These are phyloP conservation scores for Hansenula sp. DNA, from an alignment of 1,139 yeast genomes.

Conservation along the genomic window DNA sequence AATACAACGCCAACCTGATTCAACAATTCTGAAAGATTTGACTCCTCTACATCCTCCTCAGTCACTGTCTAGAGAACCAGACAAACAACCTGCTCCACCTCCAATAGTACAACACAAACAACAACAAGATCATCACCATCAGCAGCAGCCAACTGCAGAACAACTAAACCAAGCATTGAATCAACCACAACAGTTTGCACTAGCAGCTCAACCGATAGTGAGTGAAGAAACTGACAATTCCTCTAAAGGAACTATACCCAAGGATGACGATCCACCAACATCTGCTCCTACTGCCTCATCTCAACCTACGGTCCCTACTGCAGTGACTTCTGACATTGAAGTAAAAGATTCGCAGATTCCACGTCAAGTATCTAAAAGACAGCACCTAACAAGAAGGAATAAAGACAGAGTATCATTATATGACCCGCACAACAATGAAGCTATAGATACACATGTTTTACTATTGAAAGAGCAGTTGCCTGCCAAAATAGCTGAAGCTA, in stretches of 20 bases:
- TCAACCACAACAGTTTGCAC: not conserved
- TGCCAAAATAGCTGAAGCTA: constrained; percentile 45
- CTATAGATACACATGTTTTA: constrained; percentile 36
- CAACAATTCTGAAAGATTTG: not conserved
- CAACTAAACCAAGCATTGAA: too few relatives aligned
- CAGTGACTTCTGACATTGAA: not conserved
- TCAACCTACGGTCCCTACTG: not conserved
- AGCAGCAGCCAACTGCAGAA: too few relatives aligned
- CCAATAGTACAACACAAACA: not conserved
- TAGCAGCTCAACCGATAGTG: not conserved
- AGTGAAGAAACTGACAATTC: too few relatives aligned
- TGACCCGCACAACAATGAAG: constrained; percentile 29
- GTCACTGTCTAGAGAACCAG: too few relatives aligned
- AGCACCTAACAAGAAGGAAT: constrained; percentile 17
- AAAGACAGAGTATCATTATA: constrained; percentile 19
- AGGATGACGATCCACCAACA: constrained; percentile 7
- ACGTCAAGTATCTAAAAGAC: constrained; percentile 8
- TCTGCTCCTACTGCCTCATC: not conserved
- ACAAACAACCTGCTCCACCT: not conserved
- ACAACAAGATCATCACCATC: too few relatives aligned
- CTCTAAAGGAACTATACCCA: too few relatives aligned
- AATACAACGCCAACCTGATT: not conserved
- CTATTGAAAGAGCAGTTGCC: constrained; percentile 44
- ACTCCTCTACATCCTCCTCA: not conserved
- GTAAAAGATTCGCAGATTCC: too few relatives aligned